Percentiles rank a stretch among this genome's conserved stretches.
Evolutionary conservation across 108 stramenopile species (phyloP).

Genomic region (Aureococcus anophagefferens): DNA sequence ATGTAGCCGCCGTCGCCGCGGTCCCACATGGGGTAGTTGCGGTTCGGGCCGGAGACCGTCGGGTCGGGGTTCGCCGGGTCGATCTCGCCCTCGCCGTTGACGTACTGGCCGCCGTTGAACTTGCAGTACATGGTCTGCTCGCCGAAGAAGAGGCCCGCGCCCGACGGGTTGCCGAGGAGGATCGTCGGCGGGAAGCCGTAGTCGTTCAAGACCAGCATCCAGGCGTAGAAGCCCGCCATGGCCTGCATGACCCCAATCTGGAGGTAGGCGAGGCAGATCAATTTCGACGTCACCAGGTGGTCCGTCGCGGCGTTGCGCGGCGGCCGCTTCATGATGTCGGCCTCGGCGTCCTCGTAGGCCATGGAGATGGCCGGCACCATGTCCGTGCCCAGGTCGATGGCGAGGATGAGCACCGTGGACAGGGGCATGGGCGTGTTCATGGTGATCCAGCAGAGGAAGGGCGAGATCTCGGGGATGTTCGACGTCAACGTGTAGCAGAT

Average conservation of each 20-base stretch:
- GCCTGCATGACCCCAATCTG: slow-evolving; percentile 52
- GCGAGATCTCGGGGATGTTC: slow-evolving; percentile 50
- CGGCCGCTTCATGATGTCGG: slow-evolving; percentile 53
- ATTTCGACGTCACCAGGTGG: slow-evolving; percentile 45
- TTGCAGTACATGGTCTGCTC: slow-evolving; percentile 32
- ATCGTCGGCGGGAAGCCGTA: slow-evolving; percentile 37
- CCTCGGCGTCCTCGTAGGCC: slow-evolving; percentile 45
- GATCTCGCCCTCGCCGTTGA: slow-evolving; percentile 9
- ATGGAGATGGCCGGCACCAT: slow-evolving; percentile 54
- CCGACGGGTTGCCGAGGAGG: slow-evolving; percentile 15
- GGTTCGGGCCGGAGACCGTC: slow-evolving; percentile 4
- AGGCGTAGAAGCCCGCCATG: slow-evolving; percentile 44
- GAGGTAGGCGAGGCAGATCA: slow-evolving; percentile 45
- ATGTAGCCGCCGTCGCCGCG: slow-evolving; percentile 19
- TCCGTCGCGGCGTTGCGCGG: slow-evolving; percentile 46
- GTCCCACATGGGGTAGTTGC: slow-evolving; percentile 29
- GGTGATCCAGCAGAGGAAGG: slow-evolving; percentile 38
- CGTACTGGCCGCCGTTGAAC: slow-evolving; percentile 33
- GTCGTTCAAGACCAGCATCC: slow-evolving; percentile 44
- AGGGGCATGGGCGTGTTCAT: slow-evolving; percentile 51
- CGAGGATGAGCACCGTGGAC: slow-evolving; percentile 50
- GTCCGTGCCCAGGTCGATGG: slow-evolving; percentile 56
- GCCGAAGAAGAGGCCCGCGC: slow-evolving; percentile 23
- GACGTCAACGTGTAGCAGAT: slow-evolving; percentile 50
- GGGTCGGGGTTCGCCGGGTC: background rate